A percentile compares a stretch with the other conserved stretches of the same genome.
Conservation (phyloP, 768 basidiomycete species). For the Russula virescens region DNA sequence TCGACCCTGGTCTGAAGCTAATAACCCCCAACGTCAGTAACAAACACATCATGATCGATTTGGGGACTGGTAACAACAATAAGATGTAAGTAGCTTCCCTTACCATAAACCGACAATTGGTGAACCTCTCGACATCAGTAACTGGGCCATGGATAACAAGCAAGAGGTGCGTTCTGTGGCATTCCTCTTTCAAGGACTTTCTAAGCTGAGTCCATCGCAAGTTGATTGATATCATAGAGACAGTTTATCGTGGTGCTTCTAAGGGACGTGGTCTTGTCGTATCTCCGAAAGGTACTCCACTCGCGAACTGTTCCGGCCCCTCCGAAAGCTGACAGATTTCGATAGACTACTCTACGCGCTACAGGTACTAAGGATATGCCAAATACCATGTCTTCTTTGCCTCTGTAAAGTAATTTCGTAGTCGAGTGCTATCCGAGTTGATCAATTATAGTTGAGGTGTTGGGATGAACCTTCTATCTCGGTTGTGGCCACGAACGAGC, state of each 20-base stretch:
- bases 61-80: slow-evolving; percentile 99
- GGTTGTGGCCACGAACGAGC: no score
- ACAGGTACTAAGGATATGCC: slow-evolving; percentile 50
- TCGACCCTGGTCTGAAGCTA: background rate
- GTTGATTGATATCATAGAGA: slow-evolving; percentile 97
- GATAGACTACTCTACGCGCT: slow-evolving; percentile 75
- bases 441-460: no score
- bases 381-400: background rate
- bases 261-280: slow-evolving; percentile 98
- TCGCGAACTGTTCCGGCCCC: background rate
- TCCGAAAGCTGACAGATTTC: background rate
- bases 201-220: slow-evolving; percentile 30
- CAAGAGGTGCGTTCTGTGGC: slow-evolving; percentile 67
- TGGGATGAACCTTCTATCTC: no score
- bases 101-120: background rate
- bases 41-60: slow-evolving; percentile 99
- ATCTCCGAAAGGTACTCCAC: slow-evolving; percentile 74
- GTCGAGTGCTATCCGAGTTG: background rate
- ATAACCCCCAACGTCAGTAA: slow-evolving; percentile 49
- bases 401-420: slow-evolving; percentile 4
- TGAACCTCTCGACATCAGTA: slow-evolving; percentile 44
- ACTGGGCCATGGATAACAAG: slow-evolving; percentile 99
- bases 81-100: slow-evolving; percentile 69
- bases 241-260: slow-evolving; percentile 95
- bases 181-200: background rate